phyloP scores from a whole-genome alignment of 306 rosid genomes.

The Cucurbita argyrosperma region DNA sequence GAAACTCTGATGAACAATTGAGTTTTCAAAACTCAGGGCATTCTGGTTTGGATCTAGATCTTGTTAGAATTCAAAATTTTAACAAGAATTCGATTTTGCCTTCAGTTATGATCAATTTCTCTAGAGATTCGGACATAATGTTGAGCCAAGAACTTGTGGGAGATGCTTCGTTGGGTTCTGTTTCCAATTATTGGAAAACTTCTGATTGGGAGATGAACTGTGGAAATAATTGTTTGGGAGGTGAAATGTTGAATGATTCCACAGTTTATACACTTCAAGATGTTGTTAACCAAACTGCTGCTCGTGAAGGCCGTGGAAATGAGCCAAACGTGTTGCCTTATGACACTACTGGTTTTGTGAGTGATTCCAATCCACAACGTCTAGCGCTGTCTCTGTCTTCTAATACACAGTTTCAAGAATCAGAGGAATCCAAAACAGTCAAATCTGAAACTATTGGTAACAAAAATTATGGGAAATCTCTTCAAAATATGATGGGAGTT shows the following conservation, averaged over 20 bases:
- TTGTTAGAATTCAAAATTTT: slow-evolving; percentile 37
- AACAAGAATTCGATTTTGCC: slow-evolving; percentile 43
- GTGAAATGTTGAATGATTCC: slow-evolving; percentile 8
- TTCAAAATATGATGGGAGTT: slow-evolving; percentile 36
- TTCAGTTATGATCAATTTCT: slow-evolving; percentile 30
- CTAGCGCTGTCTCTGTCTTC: slow-evolving; percentile 74
- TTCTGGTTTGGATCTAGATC: slow-evolving; percentile 23
- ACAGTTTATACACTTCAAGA: slow-evolving; percentile 30
- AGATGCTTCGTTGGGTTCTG: slow-evolving; percentile 14
- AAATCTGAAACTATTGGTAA: slow-evolving; percentile 16
- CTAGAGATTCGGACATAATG: slow-evolving; percentile 15
- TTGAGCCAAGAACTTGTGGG: slow-evolving; percentile 13
- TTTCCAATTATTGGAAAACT: slow-evolving; percentile 20
- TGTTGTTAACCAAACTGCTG: slow-evolving; percentile 17
- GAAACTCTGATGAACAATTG: background rate
- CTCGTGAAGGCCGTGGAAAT: slow-evolving; percentile 20
- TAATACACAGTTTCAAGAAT: slow-evolving; percentile 29
- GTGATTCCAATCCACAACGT: slow-evolving; percentile 54
- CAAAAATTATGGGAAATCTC: slow-evolving; percentile 40
- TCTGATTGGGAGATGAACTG: slow-evolving; percentile 41
- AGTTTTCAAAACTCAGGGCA: slow-evolving; percentile 11
- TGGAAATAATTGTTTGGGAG: slow-evolving; percentile 14
- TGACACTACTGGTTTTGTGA: slow-evolving; percentile 10
- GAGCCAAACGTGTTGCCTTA: slow-evolving; percentile 23
- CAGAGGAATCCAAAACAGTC: slow-evolving; percentile 15